phyloP scores from a whole-genome alignment of 2,329 filamentous ascomycete genomes.

The Cryoendolithus antarcticus region DNA sequence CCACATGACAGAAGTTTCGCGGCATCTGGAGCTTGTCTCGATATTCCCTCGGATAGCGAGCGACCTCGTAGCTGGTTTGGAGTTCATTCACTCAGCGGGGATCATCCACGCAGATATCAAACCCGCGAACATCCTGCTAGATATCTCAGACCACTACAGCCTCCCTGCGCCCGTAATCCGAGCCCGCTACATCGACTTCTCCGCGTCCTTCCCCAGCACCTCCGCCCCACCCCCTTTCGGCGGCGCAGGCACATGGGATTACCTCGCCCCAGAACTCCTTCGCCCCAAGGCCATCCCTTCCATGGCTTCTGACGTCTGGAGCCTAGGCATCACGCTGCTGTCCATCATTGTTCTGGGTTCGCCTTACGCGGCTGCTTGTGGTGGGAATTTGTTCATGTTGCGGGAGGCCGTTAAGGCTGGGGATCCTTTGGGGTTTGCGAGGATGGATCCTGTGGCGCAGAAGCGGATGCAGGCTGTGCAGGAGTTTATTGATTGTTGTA shows the following conservation, averaged over 20 bases:
- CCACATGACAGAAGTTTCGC: constrained; percentile 21
- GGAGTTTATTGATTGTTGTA: constrained; percentile 26
- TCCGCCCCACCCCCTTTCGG: constrained; percentile 11
- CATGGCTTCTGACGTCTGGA: constrained; percentile 30
- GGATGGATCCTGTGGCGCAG: constrained; percentile 23
- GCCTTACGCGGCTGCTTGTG: constrained; percentile 28
- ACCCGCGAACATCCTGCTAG: constrained; percentile 33
- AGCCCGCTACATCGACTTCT: constrained; percentile 32
- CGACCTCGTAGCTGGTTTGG: constrained; percentile 28
- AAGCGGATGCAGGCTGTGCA: constrained; percentile 22
- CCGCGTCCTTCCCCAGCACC: constrained; percentile 23
- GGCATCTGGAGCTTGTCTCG: constrained; percentile 24
- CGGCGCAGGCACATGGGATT: constrained; percentile 36
- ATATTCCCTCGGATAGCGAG: constrained; percentile 29
- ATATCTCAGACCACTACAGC: neutral
- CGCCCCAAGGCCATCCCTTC: constrained; percentile 15
- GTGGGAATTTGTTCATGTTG: constrained; percentile 28
- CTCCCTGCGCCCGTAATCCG: constrained; percentile 13
- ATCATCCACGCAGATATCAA: constrained; percentile 37
- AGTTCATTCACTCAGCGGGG: constrained; percentile 28
- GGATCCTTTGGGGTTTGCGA: constrained; percentile 27
- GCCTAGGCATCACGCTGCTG: constrained; percentile 33
- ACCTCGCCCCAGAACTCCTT: constrained; percentile 28
- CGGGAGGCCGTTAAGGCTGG: constrained; percentile 33
- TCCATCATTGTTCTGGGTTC: constrained; percentile 28